Percentiles rank a stretch among this genome's conserved stretches.
phyloP scores from a whole-genome alignment of 73 alveolate species.

The Tetrahymena malaccensis region DNA sequence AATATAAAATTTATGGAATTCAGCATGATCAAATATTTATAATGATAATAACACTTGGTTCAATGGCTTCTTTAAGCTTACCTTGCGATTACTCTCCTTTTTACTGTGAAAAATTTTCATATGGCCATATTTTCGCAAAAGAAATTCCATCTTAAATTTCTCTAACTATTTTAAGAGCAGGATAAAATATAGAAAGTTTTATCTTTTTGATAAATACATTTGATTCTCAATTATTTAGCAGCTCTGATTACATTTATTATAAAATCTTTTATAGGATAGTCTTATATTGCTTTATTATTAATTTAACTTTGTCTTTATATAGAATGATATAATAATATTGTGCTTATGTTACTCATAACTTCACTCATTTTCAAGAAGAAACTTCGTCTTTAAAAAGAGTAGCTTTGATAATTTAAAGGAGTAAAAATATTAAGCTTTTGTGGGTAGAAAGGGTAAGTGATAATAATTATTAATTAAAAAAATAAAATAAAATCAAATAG shows the following conservation, averaged over 20 bases:
- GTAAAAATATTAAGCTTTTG: neutral
- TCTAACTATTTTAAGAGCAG: neutral
- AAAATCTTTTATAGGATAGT: neutral
- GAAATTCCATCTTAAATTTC: neutral
- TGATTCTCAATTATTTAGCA: neutral
- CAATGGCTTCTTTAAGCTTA: neutral
- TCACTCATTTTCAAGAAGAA: neutral
- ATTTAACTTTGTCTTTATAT: neutral
- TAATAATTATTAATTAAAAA: neutral
- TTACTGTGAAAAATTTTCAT: neutral
- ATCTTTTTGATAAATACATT: neutral
- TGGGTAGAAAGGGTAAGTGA: neutral
- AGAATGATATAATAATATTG: neutral
- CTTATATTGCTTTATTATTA: neutral
- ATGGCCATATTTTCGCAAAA: neutral
- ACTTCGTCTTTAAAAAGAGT: neutral
- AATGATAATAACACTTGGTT: neutral
- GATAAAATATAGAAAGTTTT: neutral
- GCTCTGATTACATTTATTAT: neutral
- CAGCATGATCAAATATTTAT: neutral
- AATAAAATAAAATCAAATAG: neutral
- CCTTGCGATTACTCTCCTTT: neutral
- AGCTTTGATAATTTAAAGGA: neutral
- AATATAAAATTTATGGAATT: neutral
- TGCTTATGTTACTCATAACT: neutral